Conservation (phyloP, 1,284 basidiomycete species). For the Rugosomyces carneus region DNA sequence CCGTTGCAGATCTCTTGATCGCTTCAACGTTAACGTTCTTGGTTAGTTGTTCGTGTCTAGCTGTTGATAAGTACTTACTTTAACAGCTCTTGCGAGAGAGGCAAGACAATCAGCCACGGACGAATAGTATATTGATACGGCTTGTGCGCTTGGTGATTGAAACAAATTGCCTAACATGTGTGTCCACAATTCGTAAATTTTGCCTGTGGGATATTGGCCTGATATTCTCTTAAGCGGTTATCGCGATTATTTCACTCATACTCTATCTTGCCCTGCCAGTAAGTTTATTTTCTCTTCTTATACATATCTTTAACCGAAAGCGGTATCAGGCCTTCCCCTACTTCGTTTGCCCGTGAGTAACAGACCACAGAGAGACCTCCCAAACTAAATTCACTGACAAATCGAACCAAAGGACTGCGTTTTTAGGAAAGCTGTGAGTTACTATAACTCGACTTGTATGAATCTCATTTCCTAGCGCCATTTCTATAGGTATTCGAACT, state of each 20-base stretch:
- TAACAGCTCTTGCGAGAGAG: background rate
- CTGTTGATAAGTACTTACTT: background rate
- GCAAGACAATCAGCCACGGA: background rate
- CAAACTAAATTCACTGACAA: background rate
- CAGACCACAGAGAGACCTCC: background rate
- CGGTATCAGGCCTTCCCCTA: background rate
- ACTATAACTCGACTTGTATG: too few species aligned
- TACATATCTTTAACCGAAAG: background rate
- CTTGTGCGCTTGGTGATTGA: conserved; percentile 4
- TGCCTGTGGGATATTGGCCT: background rate
- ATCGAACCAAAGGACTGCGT: background rate
- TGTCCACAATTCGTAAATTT: background rate
- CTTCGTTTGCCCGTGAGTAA: conserved; percentile 3
- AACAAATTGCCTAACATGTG: conserved; percentile 6
- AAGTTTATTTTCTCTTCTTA: background rate
- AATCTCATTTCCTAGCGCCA: background rate
- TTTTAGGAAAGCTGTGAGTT: conserved; percentile 1
- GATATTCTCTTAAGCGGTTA: background rate
- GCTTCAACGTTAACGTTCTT: conserved; percentile 15
- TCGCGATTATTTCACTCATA: conserved; percentile 2
- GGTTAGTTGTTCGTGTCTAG: conserved; percentile 7
- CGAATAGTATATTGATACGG: conserved; percentile 1
- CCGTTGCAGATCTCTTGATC: conserved; percentile 18
- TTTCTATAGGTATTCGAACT: background rate
- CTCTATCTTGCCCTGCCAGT: background rate